These are phyloP conservation scores for Clathrospora elynae DNA, from an alignment of 2,329 filamentous ascomycete genomes.

Conservation along the genomic window DNA sequence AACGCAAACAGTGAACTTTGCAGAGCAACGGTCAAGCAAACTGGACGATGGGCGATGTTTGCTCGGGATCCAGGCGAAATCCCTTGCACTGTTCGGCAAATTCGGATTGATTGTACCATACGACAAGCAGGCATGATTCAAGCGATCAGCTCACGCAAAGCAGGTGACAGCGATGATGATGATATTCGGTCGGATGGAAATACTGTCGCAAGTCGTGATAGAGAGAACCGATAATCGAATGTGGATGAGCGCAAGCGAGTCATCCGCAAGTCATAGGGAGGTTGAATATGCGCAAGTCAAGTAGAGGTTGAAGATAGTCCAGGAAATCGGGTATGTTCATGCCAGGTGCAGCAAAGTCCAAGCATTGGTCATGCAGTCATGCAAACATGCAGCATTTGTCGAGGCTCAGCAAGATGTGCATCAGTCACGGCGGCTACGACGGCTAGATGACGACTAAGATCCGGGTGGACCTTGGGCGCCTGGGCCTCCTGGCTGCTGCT, in stretches of 20 bases:
- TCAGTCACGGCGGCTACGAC: constrained; percentile 43
- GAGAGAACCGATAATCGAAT: constrained; percentile 6
- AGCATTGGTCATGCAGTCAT: constrained; percentile 47
- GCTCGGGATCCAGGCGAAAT: constrained; percentile 4
- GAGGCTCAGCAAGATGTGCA: constrained; percentile 45
- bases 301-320: constrained; percentile 26
- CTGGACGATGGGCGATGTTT: constrained; percentile 1
- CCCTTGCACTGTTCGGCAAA: no score
- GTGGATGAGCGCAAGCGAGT: constrained; percentile 27
- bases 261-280: constrained; percentile 27
- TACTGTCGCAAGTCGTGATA: constrained; percentile 7
- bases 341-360: constrained; percentile 32
- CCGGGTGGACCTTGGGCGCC: constrained; percentile 43
- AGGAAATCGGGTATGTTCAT: constrained; percentile 27
- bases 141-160: constrained; percentile 23
- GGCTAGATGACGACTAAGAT: constrained; percentile 41
- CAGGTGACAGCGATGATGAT: constrained; percentile 11
- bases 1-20: not conserved
- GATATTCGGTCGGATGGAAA: constrained; percentile 6
- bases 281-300: constrained; percentile 27
- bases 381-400: constrained; percentile 47
- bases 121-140: constrained; percentile 15
- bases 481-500: constrained; percentile 48
- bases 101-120: no score
- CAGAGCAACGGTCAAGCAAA: not conserved